Conservation (phyloP, 306 rosid genomes). For the Adenanthera pavonina region DNA sequence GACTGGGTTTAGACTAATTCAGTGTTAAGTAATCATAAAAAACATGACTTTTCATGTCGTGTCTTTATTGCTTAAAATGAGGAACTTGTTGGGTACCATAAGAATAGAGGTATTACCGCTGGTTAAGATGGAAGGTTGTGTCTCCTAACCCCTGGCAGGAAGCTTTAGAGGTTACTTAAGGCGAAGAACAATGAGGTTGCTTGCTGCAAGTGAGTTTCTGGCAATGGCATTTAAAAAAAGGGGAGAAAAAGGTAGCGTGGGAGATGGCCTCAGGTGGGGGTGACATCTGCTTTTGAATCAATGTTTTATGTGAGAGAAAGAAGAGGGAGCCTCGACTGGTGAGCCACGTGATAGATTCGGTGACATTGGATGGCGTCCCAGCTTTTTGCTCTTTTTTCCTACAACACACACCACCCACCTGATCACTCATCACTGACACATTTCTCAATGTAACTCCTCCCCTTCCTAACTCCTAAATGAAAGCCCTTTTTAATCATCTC, state of each 20-base stretch:
- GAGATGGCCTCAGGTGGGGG: constrained; percentile 48
- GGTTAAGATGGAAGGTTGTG: background rate
- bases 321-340: constrained; percentile 54
- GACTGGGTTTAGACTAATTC: background rate
- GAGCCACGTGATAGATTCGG: constrained; percentile 84
- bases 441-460: background rate
- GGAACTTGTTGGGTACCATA: background rate
- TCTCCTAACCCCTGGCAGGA: background rate
- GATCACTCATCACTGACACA: background rate
- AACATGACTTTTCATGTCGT: background rate
- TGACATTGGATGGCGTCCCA: constrained; percentile 57
- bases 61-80: background rate
- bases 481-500: background rate
- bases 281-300: constrained; percentile 59
- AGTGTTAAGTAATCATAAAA: background rate
- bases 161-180: constrained; percentile 20
- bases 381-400: constrained; percentile 62
- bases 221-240: constrained; percentile 28
- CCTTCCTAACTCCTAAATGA: background rate
- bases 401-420: constrained; percentile 42
- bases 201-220: constrained; percentile 23
- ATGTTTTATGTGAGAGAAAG: constrained; percentile 47
- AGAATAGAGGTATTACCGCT: background rate
- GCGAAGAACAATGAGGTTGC: constrained; percentile 21
- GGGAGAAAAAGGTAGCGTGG: constrained; percentile 7